Evolutionary conservation across 2,329 filamentous ascomycete genomes (phyloP), one percentile per base, ranked within the genome.

Genomic region (Cercospora brassicicola): DNA sequence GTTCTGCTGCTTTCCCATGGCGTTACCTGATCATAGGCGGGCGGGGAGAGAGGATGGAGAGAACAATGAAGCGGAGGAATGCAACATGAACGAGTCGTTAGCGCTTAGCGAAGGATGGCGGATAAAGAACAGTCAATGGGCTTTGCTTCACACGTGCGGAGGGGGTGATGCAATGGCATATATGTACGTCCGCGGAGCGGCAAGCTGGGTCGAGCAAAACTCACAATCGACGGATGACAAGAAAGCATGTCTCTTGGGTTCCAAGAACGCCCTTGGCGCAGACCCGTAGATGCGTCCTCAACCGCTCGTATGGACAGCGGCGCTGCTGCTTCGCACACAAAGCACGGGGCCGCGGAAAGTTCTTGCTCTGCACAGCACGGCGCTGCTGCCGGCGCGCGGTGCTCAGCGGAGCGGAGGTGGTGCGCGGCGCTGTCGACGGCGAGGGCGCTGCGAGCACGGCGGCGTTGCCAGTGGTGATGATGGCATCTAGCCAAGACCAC

Each of bases 241-340:
- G 67, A 69, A 66, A 65, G 62, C 18, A 67, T 64, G 67, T 62
- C 45, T 69, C 69, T 69, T 67, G 67, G 67, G 36, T 48, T 31
- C 69, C 69, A 71, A 71, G 69, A 71, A 51, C 56, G 63, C 26
- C 28, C 69, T 71, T 71, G 69, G 69, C 69, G 62, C 4, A 61
- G 31, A 42, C 26, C 59, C 33, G 59, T 61, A 45, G 23, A 20
- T 28, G 36, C 59, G 23, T 36, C 18, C 23, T 42, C 59, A 61
- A 42, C 59, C 33, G 36, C 23, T 45, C 23, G 31, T 61, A 31
- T 18, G 28, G 28, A 10, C 30, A n/a, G 23, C 53, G 53, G 15
- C 26, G 8, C 26, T 20, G 30, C 30, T 13, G 53, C 53, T 31
- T 57, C 30, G 23, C 53, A 57, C 26, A 10, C 53, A 57, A n/a